These are phyloP conservation scores for Petasospora fabianii DNA, from an alignment of 1,139 yeast genomes.

Conservation along the genomic window DNA sequence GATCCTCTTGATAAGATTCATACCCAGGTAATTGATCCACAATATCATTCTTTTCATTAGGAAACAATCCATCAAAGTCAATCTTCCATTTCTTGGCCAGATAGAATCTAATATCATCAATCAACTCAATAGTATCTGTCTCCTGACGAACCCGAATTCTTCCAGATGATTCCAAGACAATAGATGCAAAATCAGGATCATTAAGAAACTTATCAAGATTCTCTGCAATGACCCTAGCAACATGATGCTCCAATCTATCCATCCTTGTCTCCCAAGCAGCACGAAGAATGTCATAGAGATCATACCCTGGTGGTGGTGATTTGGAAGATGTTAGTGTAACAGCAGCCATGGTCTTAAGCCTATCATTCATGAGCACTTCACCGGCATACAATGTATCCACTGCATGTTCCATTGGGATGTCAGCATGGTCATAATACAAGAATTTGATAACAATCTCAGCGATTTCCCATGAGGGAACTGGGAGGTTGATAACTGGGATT, in stretches of 20 bases:
- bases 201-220: slow-evolving; percentile 39
- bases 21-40: slow-evolving; percentile 23
- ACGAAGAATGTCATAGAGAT: slow-evolving; percentile 54
- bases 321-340: slow-evolving; percentile 47
- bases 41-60: slow-evolving; percentile 23
- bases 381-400: slow-evolving; percentile 58
- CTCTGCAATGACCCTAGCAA: slow-evolving; percentile 55
- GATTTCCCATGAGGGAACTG: slow-evolving; percentile 37
- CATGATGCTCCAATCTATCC: slow-evolving; percentile 61
- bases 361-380: slow-evolving; percentile 57
- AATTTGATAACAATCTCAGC: slow-evolving; percentile 54
- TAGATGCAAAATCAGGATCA: slow-evolving; percentile 35
- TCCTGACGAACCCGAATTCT: slow-evolving; percentile 62
- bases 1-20: slow-evolving; percentile 31
- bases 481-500: slow-evolving; percentile 37
- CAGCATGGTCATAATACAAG: slow-evolving; percentile 58
- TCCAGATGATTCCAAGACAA: slow-evolving; percentile 49
- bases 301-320: slow-evolving; percentile 28
- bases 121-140: slow-evolving; percentile 73
- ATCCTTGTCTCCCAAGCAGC: slow-evolving; percentile 68
- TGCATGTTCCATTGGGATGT: slow-evolving; percentile 46
- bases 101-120: slow-evolving; percentile 74
- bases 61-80: slow-evolving; percentile 26
- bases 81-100: slow-evolving; percentile 41
- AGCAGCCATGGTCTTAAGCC: slow-evolving; percentile 64